Evolutionary conservation across 2,329 filamentous ascomycete species (phyloP), one percentile per base, ranked within the genome.

Genomic region (Neonectria faginata): DNA sequence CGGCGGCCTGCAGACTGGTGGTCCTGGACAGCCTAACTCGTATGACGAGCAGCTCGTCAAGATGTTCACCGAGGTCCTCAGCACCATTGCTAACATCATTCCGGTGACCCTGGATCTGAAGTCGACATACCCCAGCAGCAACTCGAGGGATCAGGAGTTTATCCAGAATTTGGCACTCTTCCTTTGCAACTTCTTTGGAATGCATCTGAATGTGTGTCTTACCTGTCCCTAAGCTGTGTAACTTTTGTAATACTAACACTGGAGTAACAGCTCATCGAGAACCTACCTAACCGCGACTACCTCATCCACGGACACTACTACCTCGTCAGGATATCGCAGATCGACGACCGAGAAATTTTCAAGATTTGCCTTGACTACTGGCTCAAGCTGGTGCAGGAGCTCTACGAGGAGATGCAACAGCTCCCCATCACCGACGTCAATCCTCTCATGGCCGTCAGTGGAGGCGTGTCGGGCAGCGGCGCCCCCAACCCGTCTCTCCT

Each of bases 341-440:
- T 99, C 71, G 96, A 99, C 72, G 97, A 99, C 76, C 91, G 96
- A 59, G 96, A 99, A 79, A 97, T 99, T 69, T 99, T 99, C 88
- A 99, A 99, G 86, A 99, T 99, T 76, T 97, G 93, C 78, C 85
- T 99, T 67, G 97, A 99, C 79, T 99, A 99, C 83, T 99, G 96
- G 96, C 96, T 97, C 41, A 98, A 97, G 81, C 87, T 98, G 55
- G 97, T 99, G 7, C 95, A 97, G 76, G 96, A 98, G 80, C 87
- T 99, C 22, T 99, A 98, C 78, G 96, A 99, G 78, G 96, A 99
- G 83, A 97, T 98, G 94, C 96, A 99, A 80, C 89, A 94, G 68
- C 89, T 98, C 3, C 97, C 96, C 8, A 92, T 98, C 71, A 94
- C 92, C 57, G 96, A 99, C 73, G 85, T 96, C 74, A 97, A 97